Evolutionary conservation across 2,329 filamentous ascomycete species (phyloP).

Genomic region (Botrytis squamosa): DNA sequence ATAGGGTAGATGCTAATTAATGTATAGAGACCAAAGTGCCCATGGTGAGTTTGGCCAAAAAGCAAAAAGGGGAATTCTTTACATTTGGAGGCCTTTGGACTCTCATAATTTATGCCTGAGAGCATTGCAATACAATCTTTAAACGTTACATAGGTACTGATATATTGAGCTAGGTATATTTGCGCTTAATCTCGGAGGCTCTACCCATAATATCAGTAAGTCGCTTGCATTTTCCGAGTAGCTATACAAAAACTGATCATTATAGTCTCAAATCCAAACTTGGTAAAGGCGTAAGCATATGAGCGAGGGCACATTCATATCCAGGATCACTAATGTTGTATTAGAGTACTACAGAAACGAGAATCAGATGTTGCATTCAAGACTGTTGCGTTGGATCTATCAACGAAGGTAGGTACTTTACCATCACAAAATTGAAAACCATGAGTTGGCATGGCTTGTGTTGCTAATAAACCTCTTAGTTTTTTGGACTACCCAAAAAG

Average conservation of each 20-base stretch:
- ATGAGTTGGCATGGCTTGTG: not conserved
- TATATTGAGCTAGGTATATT: conserved; percentile 27
- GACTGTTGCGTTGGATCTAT: conserved; percentile 28
- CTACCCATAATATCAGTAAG: conserved; percentile 35
- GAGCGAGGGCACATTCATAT: not conserved
- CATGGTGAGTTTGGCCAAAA: conserved; percentile 27
- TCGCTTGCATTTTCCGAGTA: not conserved
- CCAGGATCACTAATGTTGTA: conserved; percentile 17
- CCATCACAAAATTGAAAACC: not conserved
- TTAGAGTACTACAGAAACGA: conserved; percentile 32
- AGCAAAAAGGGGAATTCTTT: not conserved
- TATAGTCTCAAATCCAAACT: conserved; percentile 32
- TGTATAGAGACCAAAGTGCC: conserved; percentile 31
- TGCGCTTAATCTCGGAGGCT: conserved; percentile 32
- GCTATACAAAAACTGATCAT: not conserved
- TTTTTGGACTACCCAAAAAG: conserved; percentile 35
- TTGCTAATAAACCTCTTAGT: conserved; percentile 25
- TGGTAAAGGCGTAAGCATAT: conserved; percentile 28
- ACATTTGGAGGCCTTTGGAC: not conserved
- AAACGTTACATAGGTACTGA: not conserved
- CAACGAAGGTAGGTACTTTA: conserved; percentile 26
- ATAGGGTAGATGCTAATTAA: not conserved
- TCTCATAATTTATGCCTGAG: not conserved
- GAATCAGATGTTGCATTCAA: conserved; percentile 30
- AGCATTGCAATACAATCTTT: not conserved